These are phyloP conservation scores for Mortierella hygrophila DNA, from an alignment of 192 early-diverging fungal genomes.

Conservation along the genomic window DNA sequence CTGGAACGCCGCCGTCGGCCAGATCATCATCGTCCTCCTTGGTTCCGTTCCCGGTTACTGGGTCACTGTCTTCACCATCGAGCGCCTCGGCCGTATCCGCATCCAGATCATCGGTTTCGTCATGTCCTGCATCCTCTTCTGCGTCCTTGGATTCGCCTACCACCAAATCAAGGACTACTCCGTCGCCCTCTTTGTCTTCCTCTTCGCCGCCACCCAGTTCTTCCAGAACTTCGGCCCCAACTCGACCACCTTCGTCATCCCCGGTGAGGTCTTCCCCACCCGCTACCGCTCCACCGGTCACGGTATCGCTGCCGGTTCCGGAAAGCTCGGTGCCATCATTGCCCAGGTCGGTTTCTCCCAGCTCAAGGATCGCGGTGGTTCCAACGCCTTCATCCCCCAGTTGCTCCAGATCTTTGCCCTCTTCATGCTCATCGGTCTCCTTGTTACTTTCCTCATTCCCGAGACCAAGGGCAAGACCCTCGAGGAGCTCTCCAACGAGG, in stretches of 20 bases:
- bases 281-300: conserved; percentile 81
- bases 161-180: conserved; percentile 69
- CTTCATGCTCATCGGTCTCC: conserved; percentile 80
- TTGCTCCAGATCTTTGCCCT: conserved; percentile 78
- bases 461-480: conserved; percentile 83
- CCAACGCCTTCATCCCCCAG: conserved; percentile 68
- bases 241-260: conserved; percentile 88
- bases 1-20: conserved; percentile 82
- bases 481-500: conserved; percentile 70
- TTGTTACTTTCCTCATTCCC: conserved; percentile 71
- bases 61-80: conserved; percentile 85
- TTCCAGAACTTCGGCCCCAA: conserved; percentile 98
- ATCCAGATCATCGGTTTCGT: conserved; percentile 92
- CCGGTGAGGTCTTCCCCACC: conserved; percentile 86
- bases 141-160: conserved; percentile 75
- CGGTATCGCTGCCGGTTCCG: conserved; percentile 82
- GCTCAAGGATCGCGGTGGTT: conserved; percentile 76
- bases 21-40: conserved; percentile 88
- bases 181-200: conserved; percentile 65
- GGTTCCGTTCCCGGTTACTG: conserved; percentile 94
- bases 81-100: conserved; percentile 85
- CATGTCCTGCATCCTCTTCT: conserved; percentile 79
- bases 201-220: conserved; percentile 76
- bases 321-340: conserved; percentile 81
- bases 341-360: conserved; percentile 80